Evolutionary conservation across 768 basidiomycete genomes (phyloP).

Genomic region (Termitomyces sp.): DNA sequence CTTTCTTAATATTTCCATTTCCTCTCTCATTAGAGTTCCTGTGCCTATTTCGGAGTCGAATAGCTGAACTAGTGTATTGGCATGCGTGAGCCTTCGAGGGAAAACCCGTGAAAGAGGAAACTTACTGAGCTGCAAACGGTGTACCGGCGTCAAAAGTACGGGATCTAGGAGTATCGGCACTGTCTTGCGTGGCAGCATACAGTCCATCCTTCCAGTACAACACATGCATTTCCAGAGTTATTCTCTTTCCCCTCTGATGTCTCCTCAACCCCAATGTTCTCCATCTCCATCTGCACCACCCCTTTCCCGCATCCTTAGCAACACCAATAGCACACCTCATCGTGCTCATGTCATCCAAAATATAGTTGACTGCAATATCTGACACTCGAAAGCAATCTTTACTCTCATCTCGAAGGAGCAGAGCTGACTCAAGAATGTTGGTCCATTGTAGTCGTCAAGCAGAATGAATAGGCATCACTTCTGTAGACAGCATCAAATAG

Average conservation of each 20-base stretch:
- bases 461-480: no score
- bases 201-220: constrained; percentile 83
- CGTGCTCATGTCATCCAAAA: constrained; percentile 70
- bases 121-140: constrained; percentile 62
- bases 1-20: no score
- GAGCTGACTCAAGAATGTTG: no score
- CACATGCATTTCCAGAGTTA: constrained; percentile 20
- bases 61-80: constrained; percentile 36
- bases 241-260: background rate
- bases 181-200: constrained; percentile 78
- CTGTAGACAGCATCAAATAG: no score
- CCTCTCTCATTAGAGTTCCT: no score
- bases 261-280: constrained; percentile 1
- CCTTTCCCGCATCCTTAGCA: constrained; percentile 65
- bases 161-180: constrained; percentile 46
- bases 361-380: constrained; percentile 77
- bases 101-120: constrained; percentile 17
- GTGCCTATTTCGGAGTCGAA: constrained; percentile 30
- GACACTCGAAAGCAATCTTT: constrained; percentile 75
- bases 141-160: constrained; percentile 57
- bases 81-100: background rate
- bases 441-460: no score
- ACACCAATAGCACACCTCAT: constrained; percentile 78
- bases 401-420: constrained; percentile 48
- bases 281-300: constrained; percentile 12